Evolutionary conservation across 257 asterid genomes (phyloP).

Genomic region (Sherardia arvensis): DNA sequence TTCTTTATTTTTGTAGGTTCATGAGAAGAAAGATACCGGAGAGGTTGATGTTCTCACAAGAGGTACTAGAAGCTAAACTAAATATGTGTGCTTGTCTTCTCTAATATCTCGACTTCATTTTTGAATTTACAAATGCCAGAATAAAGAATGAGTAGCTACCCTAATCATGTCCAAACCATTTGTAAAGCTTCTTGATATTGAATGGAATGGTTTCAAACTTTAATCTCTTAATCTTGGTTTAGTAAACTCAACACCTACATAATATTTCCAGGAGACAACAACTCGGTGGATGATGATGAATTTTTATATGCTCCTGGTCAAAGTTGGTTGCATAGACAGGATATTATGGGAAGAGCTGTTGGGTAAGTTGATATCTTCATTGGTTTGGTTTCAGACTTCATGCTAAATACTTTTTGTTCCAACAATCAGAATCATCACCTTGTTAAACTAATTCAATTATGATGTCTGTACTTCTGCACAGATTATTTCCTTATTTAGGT

Average conservation of each 20-base stretch:
- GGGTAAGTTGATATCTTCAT: slow-evolving; percentile 52
- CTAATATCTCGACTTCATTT: background rate
- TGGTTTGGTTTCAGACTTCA: background rate
- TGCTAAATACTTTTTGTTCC: background rate
- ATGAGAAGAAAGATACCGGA: slow-evolving; percentile 75
- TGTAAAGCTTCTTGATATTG: background rate
- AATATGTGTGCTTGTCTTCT: background rate
- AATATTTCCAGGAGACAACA: slow-evolving; percentile 69
- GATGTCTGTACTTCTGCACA: slow-evolving; percentile 22
- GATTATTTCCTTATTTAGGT: slow-evolving; percentile 94
- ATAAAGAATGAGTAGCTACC: background rate
- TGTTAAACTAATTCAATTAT: background rate
- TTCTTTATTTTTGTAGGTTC: slow-evolving; percentile 68
- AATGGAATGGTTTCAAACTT: background rate
- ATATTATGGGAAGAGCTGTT: slow-evolving; percentile 98
- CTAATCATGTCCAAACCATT: background rate
- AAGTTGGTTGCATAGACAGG: slow-evolving; percentile 84
- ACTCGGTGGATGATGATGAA: slow-evolving; percentile 75
- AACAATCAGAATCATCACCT: background rate
- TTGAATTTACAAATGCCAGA: background rate
- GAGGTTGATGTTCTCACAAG: slow-evolving; percentile 94
- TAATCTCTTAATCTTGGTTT: background rate
- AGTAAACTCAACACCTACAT: slow-evolving; percentile 3
- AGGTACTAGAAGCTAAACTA: slow-evolving; percentile 35
- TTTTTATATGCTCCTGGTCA: slow-evolving; percentile 95